Percentiles rank a stretch among this genome's conserved stretches.
Conservation (phyloP, 345 rosid genomes). For the Microcos paniculata region DNA sequence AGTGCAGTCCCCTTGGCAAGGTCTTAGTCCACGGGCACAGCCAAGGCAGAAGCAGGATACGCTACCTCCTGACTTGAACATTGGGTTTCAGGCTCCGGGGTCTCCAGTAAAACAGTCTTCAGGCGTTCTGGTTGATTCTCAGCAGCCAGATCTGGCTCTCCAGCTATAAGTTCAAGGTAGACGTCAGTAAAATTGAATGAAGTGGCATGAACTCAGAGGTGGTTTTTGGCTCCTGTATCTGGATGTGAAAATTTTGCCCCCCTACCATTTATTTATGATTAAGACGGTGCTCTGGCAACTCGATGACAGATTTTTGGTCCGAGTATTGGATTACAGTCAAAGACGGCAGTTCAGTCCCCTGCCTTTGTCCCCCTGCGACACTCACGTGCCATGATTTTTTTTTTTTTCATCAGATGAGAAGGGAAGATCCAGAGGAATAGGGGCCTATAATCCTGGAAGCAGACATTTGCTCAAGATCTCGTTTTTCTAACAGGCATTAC, state of each 20-base stretch:
- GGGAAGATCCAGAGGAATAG: not conserved
- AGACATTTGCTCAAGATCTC: constrained; percentile 6
- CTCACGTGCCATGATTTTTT: not conserved
- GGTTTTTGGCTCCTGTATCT: not conserved
- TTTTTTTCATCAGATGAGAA: constrained; percentile 1
- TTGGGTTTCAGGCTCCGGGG: constrained; percentile 81
- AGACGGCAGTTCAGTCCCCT: not conserved
- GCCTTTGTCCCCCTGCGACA: no score
- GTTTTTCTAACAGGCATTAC: constrained; percentile 16
- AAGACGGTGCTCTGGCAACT: not conserved
- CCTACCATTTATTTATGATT: not conserved
- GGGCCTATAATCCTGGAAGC: constrained; percentile 6
- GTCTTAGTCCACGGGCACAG: constrained; percentile 50
- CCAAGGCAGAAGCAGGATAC: constrained; percentile 64
- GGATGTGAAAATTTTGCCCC: not conserved
- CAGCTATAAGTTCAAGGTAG: constrained; percentile 54
- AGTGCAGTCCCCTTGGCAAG: constrained; percentile 62
- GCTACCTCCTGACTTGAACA: constrained; percentile 85
- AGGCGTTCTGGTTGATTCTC: constrained; percentile 68
- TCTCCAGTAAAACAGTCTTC: constrained; percentile 84
- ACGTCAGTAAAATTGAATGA: not conserved
- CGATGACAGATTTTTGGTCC: not conserved
- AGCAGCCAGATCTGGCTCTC: constrained; percentile 93
- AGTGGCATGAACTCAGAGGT: not conserved
- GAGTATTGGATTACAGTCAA: not conserved